Evolutionary conservation across 306 rosid genomes (phyloP), one percentile per base, ranked within the genome.

Genomic region (Inga oerstediana): DNA sequence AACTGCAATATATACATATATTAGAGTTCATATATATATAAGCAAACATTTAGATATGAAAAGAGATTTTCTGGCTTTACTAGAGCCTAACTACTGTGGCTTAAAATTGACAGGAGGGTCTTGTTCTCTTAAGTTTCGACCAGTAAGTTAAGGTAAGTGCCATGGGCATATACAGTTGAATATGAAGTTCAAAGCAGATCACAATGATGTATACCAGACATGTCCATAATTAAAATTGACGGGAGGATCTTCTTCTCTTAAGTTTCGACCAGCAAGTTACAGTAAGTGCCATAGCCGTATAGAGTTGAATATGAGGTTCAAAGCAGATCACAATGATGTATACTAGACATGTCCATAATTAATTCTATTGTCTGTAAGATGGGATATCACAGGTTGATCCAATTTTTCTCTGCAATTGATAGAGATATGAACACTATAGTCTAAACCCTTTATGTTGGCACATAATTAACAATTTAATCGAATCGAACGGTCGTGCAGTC

Each of bases 81-180:
- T 67, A 66, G 58, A 74, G 45, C 62, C 84, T 51, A 59, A 34
- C 66, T 22, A 83, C 75, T 69, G 81, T 69, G 48, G 69, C 78
- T 59, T 80, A 70, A 80, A 71, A 84, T 80, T 71, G 79, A 84
- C 84, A 45, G 58, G 65, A 79, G 62, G 46, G 37, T 37, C 48
- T 10, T 81, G 88, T 85, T 85, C 79, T 85, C 79, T 74, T 44
- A 7, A 52, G 52, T 30, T 34, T 83, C 43, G 71, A 66, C 83
- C 83, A 54, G 44, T 82, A 78, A 74, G 37, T 44, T 52, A 79
- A 58, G 30, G 46, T 41, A 34, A 39, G 74, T 22, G 74, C 77
- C 81, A 56, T 52, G 35, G 39, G 35, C 82, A 54, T 52, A 39
- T 6, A 39, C 4, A 54, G 30, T 65, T 74, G 64, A 79, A 10